Conservation (phyloP, 2,329 filamentous ascomycete genomes). For the Didymella segeticola region DNA sequence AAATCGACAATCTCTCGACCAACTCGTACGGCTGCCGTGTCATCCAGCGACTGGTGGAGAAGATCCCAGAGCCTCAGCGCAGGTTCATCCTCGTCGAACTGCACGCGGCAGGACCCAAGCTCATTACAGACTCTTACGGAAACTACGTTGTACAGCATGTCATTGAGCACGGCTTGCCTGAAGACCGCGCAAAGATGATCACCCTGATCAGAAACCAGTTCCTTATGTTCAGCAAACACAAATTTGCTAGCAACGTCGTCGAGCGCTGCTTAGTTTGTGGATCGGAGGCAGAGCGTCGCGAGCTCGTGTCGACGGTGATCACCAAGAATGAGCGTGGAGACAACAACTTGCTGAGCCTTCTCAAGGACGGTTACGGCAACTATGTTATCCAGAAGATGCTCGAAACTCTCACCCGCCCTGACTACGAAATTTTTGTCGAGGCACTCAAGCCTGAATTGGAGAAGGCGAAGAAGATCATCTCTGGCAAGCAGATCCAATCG, state of each 20-base stretch:
- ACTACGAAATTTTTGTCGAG: conserved; percentile 52
- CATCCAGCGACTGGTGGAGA: conserved; percentile 88
- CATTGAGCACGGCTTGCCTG: conserved; percentile 75
- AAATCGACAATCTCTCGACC: conserved; percentile 75
- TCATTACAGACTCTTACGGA: conserved; percentile 88
- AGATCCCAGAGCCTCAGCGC: conserved; percentile 75
- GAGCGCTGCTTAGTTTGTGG: conserved; percentile 86
- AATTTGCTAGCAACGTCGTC: conserved; percentile 96
- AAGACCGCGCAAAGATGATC: conserved; percentile 77
- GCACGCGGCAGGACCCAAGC: conserved; percentile 70
- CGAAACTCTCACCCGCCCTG: conserved; percentile 50
- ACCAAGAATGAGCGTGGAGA: conserved; percentile 68
- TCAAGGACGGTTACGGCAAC: conserved; percentile 92
- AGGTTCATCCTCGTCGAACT: conserved; percentile 78
- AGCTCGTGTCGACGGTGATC: conserved; percentile 62
- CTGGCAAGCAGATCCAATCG: conserved; percentile 53
- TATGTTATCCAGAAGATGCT: conserved; percentile 95
- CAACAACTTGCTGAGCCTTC: conserved; percentile 74
- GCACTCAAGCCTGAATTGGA: conserved; percentile 54
- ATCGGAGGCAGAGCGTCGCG: conserved; percentile 69
- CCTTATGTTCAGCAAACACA: conserved; percentile 84
- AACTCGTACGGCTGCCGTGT: conserved; percentile 92
- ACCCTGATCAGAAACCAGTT: conserved; percentile 74
- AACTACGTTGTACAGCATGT: conserved; percentile 98
- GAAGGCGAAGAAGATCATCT: conserved; percentile 51